phyloP scores from a whole-genome alignment of 345 rosid genomes.

The Combretum micranthum region DNA sequence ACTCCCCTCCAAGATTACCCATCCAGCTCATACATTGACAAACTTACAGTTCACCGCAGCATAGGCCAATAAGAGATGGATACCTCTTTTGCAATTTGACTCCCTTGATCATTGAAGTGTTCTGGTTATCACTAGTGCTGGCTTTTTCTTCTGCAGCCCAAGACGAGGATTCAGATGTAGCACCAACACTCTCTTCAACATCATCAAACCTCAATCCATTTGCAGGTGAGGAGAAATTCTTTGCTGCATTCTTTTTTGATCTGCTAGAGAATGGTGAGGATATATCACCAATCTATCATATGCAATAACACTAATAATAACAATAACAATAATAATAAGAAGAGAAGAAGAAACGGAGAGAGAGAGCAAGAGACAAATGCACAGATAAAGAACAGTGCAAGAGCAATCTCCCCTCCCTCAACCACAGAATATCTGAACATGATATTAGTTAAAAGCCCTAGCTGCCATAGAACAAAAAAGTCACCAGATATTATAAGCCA shows the following conservation, averaged over 20 bases:
- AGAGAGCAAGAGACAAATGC: too few relatives aligned
- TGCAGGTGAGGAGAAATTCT: conserved; percentile 25
- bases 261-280: conserved; percentile 13
- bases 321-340: too few relatives aligned
- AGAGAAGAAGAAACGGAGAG: neutral
- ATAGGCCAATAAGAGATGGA: conserved; percentile 3
- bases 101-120: conserved; percentile 30
- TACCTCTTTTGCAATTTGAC: conserved; percentile 54
- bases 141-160: conserved; percentile 64
- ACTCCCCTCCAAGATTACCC: too few relatives aligned
- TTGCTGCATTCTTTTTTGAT: conserved; percentile 37
- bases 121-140: conserved; percentile 57
- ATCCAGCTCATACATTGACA: too few relatives aligned
- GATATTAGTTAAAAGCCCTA: too few relatives aligned
- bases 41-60: too few relatives aligned
- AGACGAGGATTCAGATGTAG: conserved; percentile 75
- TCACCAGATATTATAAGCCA: too few relatives aligned
- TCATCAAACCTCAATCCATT: conserved; percentile 31
- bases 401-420: too few relatives aligned
- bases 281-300: conserved; percentile 1
- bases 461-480: too few relatives aligned
- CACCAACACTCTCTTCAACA: conserved; percentile 37
- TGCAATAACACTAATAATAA: too few relatives aligned
- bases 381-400: neutral
- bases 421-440: too few relatives aligned